These are phyloP conservation scores for Diplocarpon mali DNA, from an alignment of 2,329 filamentous ascomycete genomes.

Conservation along the genomic window DNA sequence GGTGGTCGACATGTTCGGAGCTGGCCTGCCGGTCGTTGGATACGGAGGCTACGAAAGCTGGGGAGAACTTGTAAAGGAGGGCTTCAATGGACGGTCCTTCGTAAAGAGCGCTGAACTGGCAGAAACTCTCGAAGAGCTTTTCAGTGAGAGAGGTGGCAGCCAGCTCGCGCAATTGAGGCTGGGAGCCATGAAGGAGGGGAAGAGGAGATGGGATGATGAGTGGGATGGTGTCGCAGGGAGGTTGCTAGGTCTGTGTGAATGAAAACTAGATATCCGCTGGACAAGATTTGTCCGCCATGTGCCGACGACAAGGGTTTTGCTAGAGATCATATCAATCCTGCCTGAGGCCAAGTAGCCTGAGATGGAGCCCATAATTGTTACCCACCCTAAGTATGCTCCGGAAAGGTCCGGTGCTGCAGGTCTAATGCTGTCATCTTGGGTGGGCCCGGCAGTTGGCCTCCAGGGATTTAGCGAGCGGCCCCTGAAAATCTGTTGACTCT, in stretches of 20 bases:
- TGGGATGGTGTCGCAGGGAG: slow-evolving; percentile 77
- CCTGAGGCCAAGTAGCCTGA: too few species aligned
- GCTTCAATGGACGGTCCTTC: slow-evolving; percentile 79
- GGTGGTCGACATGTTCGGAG: slow-evolving; percentile 97
- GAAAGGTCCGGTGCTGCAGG: too few species aligned
- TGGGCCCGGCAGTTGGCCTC: too few species aligned
- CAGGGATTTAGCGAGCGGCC: too few species aligned
- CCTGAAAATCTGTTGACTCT: too few species aligned
- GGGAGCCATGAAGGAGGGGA: slow-evolving; percentile 66
- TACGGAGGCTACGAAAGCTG: slow-evolving; percentile 83
- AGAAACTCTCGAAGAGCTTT: slow-evolving; percentile 50
- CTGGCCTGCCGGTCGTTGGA: slow-evolving; percentile 79
- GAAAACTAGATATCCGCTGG: not conserved
- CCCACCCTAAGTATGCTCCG: too few species aligned
- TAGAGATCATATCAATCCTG: too few species aligned
- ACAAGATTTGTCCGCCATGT: too few species aligned
- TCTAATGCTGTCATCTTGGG: too few species aligned
- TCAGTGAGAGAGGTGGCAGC: slow-evolving; percentile 38
- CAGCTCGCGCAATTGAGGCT: slow-evolving; percentile 50
- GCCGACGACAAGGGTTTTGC: too few species aligned
- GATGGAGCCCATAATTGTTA: too few species aligned
- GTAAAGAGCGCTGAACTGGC: slow-evolving; percentile 56
- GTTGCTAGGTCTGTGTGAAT: slow-evolving; percentile 44
- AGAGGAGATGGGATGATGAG: slow-evolving; percentile 77
- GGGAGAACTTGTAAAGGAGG: slow-evolving; percentile 79